Evolutionary conservation across 345 rosid species (phyloP).

Genomic region (Combretum micranthum): DNA sequence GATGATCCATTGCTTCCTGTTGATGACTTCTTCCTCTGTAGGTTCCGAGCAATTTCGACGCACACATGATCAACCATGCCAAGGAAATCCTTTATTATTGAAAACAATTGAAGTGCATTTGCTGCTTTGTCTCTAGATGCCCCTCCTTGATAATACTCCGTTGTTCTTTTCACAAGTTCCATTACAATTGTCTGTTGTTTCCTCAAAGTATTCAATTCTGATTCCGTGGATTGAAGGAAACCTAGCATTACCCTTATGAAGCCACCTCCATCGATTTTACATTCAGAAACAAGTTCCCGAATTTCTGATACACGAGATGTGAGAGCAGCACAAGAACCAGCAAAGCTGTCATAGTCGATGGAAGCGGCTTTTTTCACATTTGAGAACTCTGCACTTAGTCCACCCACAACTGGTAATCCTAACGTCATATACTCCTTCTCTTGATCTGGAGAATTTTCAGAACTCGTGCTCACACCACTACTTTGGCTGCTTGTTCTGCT

Average conservation of each 20-base stretch:
- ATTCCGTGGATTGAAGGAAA: slow-evolving; percentile 50
- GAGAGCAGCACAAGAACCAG: slow-evolving; percentile 42
- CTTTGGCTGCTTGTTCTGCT: slow-evolving; percentile 26
- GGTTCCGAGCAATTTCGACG: slow-evolving; percentile 49
- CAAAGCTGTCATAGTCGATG: slow-evolving; percentile 38
- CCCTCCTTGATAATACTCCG: slow-evolving; percentile 78
- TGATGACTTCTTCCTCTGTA: slow-evolving; percentile 42
- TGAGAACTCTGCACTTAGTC: slow-evolving; percentile 70
- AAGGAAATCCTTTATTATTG: slow-evolving; percentile 65
- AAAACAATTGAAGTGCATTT: slow-evolving; percentile 54
- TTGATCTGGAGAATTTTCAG: slow-evolving; percentile 25
- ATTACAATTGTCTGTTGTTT: slow-evolving; percentile 49
- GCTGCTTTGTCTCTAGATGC: slow-evolving; percentile 39
- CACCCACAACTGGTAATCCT: slow-evolving; percentile 76
- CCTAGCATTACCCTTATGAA: slow-evolving; percentile 53
- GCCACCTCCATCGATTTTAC: slow-evolving; percentile 23
- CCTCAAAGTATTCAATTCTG: slow-evolving; percentile 35
- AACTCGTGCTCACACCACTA: slow-evolving; percentile 11
- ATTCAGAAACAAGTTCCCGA: slow-evolving; percentile 21
- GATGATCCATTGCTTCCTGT: slow-evolving; percentile 20
- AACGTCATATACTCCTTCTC: slow-evolving; percentile 59
- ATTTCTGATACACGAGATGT: slow-evolving; percentile 38
- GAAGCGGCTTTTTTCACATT: slow-evolving; percentile 79
- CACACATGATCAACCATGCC: slow-evolving; percentile 77
- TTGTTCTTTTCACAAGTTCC: slow-evolving; percentile 57